These are phyloP conservation scores for Fraxinus baroniana DNA, from an alignment of 305 asterid species.

Conservation along the genomic window DNA sequence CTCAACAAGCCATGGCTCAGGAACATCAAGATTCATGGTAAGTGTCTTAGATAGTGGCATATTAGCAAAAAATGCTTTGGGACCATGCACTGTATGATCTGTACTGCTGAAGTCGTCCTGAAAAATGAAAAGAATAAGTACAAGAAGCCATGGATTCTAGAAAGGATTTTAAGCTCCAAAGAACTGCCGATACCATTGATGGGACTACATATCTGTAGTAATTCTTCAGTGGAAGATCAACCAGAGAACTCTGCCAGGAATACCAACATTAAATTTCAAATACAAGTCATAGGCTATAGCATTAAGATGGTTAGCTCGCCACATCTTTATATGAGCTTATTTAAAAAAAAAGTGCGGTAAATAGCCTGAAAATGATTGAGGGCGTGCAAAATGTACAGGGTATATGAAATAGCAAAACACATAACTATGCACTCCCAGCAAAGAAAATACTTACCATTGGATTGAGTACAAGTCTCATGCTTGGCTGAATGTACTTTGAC, in stretches of 20 bases:
- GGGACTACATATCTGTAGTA: conserved; percentile 97
- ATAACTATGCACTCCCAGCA: not conserved
- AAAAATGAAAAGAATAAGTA: conserved; percentile 32
- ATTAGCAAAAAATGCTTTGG: conserved; percentile 92
- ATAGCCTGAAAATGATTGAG: conserved; percentile 1
- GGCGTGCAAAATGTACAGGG: not conserved
- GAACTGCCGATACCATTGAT: conserved; percentile 58
- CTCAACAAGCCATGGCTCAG: conserved; percentile 98
- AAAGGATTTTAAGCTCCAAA: conserved; percentile 26
- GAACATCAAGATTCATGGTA: conserved; percentile 99
- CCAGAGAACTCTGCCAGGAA: conserved; percentile 85
- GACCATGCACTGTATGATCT: conserved; percentile 76
- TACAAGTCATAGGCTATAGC: conserved; percentile 6
- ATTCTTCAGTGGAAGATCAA: conserved; percentile 96
- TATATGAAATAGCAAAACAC: not conserved
- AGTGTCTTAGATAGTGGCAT: conserved; percentile 98
- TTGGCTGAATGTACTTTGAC: conserved; percentile 79
- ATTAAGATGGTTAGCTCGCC: not conserved
- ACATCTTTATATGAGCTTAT: conserved; percentile 4
- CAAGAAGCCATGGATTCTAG: conserved; percentile 17
- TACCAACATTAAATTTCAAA: conserved; percentile 22
- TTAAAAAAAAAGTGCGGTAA: not conserved
- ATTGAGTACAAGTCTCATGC: conserved; percentile 94
- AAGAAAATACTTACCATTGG: conserved; percentile 68
- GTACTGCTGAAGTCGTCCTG: conserved; percentile 94